These are phyloP conservation scores for Paramicrosporidium saccamoebae DNA, from an alignment of 371 early-diverging fungal species.

Conservation along the genomic window DNA sequence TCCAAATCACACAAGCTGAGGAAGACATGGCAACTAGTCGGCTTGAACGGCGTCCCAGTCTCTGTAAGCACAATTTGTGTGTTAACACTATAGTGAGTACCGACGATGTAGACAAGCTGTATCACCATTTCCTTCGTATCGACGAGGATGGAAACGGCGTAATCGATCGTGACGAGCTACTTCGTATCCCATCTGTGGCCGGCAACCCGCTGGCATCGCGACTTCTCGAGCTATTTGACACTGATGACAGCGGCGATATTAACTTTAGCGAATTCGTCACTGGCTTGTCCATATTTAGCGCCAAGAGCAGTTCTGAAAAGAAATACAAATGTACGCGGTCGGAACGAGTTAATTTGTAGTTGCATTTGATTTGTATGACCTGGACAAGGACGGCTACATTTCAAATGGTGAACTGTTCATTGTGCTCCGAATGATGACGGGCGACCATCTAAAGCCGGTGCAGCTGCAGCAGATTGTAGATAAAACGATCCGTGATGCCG, in stretches of 20 bases:
- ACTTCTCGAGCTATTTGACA: constrained; percentile 78
- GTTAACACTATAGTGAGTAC: constrained; percentile 22
- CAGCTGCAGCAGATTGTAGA: constrained; percentile 96
- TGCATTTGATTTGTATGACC: constrained; percentile 94
- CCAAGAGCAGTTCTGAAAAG: constrained; percentile 60
- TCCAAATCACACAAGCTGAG: too few relatives aligned
- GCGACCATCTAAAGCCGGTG: constrained; percentile 61
- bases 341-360: constrained; percentile 11
- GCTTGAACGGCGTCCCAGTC: too few relatives aligned
- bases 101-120: constrained; percentile 78
- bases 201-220: constrained; percentile 79
- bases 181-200: constrained; percentile 71
- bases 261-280: constrained; percentile 89
- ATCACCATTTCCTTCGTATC: constrained; percentile 78
- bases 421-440: constrained; percentile 91
- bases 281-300: constrained; percentile 64
- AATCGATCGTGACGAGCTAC: constrained; percentile 78
- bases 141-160: constrained; percentile 80
- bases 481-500: constrained; percentile 92
- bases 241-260: constrained; percentile 83
- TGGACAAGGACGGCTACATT: constrained; percentile 87
- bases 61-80: background rate
- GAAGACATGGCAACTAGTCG: too few relatives aligned
- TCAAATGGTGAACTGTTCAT: constrained; percentile 86
- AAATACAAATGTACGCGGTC: constrained; percentile 43